Conservation (phyloP, 805 yeast species). For the Metschnikowia peoriensis region DNA sequence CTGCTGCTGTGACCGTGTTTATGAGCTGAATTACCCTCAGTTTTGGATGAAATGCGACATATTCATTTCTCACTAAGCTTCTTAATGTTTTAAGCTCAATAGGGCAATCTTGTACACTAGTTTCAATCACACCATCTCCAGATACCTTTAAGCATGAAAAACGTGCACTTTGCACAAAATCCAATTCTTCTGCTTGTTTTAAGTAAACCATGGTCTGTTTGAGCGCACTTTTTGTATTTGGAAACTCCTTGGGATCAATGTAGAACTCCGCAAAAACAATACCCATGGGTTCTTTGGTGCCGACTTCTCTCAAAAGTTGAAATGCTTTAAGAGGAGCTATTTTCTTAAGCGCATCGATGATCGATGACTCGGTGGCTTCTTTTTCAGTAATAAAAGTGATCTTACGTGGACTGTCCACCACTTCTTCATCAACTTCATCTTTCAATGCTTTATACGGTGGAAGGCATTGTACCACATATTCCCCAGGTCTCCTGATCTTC, state of each 20-base stretch:
- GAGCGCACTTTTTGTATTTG: conserved; percentile 16
- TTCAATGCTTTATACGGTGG: conserved; percentile 17
- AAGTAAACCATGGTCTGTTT: conserved; percentile 10
- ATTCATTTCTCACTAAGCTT: conserved; percentile 36
- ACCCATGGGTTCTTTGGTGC: conserved; percentile 53
- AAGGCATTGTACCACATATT: conserved; percentile 31
- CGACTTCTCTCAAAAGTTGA: conserved; percentile 45
- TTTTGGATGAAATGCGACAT: conserved; percentile 35
- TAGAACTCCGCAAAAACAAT: conserved; percentile 52
- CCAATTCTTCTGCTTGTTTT: conserved; percentile 15
- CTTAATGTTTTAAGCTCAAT: conserved; percentile 38
- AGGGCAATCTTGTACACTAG: conserved; percentile 37
- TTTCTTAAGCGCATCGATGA: conserved; percentile 40
- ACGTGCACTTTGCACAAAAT: conserved; percentile 24
- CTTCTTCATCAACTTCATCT: conserved; percentile 26
- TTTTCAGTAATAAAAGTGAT: conserved; percentile 48
- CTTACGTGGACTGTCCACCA: conserved; percentile 46
- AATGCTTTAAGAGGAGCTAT: conserved; percentile 43
- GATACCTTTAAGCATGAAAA: conserved; percentile 33
- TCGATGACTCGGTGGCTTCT: conserved; percentile 41
- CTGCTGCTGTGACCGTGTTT: conserved; percentile 65
- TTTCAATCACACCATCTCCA: conserved; percentile 14
- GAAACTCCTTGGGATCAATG: conserved; percentile 18
- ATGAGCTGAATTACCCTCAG: conserved; percentile 62
- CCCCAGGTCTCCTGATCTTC: conserved; percentile 32